These are phyloP conservation scores for Blastosporella zonata DNA, from an alignment of 1,284 basidiomycete species.

Conservation along the genomic window DNA sequence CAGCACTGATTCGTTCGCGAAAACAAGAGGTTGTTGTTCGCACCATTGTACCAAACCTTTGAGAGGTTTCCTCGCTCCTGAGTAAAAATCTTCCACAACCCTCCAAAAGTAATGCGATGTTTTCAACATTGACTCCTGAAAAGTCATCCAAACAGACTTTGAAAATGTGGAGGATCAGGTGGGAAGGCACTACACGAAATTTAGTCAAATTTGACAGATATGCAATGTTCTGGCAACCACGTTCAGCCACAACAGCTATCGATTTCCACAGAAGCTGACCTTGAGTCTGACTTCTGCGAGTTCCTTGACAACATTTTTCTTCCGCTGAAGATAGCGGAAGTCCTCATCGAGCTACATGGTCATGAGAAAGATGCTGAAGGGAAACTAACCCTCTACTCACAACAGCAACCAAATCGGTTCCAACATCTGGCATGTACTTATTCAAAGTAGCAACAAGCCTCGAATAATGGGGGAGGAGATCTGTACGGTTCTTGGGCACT, in stretches of 20 bases:
- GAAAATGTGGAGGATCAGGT: slow-evolving; percentile 92
- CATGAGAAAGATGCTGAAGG: slow-evolving; percentile 2
- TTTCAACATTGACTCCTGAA: slow-evolving; percentile 89
- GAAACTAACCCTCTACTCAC: slow-evolving; percentile 45
- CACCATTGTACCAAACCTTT: slow-evolving; percentile 82
- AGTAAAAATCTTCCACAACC: slow-evolving; percentile 93
- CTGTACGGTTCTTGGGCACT: slow-evolving; percentile 86
- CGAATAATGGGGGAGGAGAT: slow-evolving; percentile 92
- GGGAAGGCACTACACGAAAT: slow-evolving; percentile 89
- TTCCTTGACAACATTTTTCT: slow-evolving; percentile 89
- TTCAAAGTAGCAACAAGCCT: slow-evolving; percentile 86
- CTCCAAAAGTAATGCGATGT: slow-evolving; percentile 88
- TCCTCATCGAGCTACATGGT: slow-evolving; percentile 85
- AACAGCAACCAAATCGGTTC: slow-evolving; percentile 73
- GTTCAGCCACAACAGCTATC: background rate
- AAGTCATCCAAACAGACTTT: slow-evolving; percentile 98
- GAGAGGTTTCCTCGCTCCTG: slow-evolving; percentile 83
- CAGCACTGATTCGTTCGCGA: slow-evolving; percentile 1
- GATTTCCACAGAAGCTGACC: slow-evolving; percentile 39
- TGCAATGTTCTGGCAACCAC: slow-evolving; percentile 67
- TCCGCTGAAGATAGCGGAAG: slow-evolving; percentile 93
- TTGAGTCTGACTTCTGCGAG: slow-evolving; percentile 82
- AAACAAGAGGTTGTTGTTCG: slow-evolving; percentile 11
- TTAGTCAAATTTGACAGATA: slow-evolving; percentile 94
- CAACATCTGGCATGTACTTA: slow-evolving; percentile 93